These are phyloP conservation scores for Diutina catenulata DNA, from an alignment of 1,139 yeast species.

Conservation along the genomic window DNA sequence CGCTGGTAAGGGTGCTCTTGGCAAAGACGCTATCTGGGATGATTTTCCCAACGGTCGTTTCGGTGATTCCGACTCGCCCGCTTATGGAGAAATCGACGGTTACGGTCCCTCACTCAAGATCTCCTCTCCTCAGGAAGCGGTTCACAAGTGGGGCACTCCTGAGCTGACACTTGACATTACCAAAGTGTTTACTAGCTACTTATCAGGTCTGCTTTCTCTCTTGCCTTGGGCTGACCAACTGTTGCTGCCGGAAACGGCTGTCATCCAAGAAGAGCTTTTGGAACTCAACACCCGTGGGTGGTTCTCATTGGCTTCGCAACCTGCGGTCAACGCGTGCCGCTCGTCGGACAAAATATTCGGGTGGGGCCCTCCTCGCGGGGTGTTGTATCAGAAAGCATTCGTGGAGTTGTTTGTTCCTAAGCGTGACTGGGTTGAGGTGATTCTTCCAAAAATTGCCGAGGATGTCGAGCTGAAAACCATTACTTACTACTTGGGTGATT, in stretches of 20 bases:
- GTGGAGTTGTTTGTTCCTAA: conserved; percentile 12
- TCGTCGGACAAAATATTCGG: conserved; percentile 85
- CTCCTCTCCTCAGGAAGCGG: conserved; percentile 52
- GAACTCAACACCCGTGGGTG: conserved; percentile 63
- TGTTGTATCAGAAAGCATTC: conserved; percentile 11
- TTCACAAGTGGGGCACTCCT: conserved; percentile 77
- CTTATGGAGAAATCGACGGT: conserved; percentile 96
- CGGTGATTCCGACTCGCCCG: conserved; percentile 95
- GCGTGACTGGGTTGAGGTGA: conserved; percentile 40
- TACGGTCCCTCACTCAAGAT: conserved; percentile 87
- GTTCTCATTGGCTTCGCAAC: conserved; percentile 92
- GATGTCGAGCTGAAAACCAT: conserved; percentile 31
- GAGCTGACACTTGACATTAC: conserved; percentile 51
- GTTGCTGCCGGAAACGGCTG: conserved; percentile 77
- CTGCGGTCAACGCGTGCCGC: conserved; percentile 69
- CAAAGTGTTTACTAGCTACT: conserved; percentile 57
- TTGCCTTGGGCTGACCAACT: conserved; percentile 91
- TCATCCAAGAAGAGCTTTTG: conserved; percentile 84
- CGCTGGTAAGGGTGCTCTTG: conserved; percentile 73
- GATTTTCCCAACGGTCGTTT: conserved; percentile 97
- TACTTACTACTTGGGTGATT: conserved; percentile 65
- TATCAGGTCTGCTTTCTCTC: conserved; percentile 63
- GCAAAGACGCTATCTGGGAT: conserved; percentile 96
- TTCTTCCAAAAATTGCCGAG: conserved; percentile 41
- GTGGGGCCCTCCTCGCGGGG: conserved; percentile 33